Evolutionary conservation across 306 rosid genomes (phyloP), one percentile per base, ranked within the genome.

Genomic region (Medicago lupulina): DNA sequence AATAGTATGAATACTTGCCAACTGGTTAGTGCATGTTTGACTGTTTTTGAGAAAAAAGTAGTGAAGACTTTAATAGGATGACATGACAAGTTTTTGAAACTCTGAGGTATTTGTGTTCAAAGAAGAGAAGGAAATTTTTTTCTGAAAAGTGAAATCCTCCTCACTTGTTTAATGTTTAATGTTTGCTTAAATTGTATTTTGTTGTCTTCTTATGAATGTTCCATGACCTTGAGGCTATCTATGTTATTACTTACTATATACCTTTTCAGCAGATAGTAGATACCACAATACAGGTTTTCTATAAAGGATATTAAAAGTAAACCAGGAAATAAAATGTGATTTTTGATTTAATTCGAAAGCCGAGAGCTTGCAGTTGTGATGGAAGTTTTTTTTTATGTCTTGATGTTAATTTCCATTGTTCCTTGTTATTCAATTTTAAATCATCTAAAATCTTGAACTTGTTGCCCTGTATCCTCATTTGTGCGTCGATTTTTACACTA

Each of bases 181-280:
- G 63, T 9, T 67, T 53, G 63, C 13, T 67, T 53, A 49, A 51
- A 25, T 25, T 82, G 69, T 43, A 44, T 19, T 59, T 59, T 39
- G 36, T 23, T 17, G 40, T n/a, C n/a, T n/a, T 18, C 19, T 19
- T 71, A 70, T 63, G 54, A 71, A 70, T 64, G 41, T 53, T 19
- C 28, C 70, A 3, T 70, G 69, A 14, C 43, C 13, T 63, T 62
- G 63, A 41, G 55, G 57, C 43, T n/a, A 19, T 54, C 19, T 44
- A 9, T 64, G 13, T 55, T 54, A 17, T 46, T 7, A 8, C 69
- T 15, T n/a, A 2, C 19, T 15, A 8, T 13, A 50, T 8, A 41
- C 23, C 10, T 16, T n/a, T 64, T 38, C 71, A 3, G n/a, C n/a
- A n/a, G n/a, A n/a, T n/a, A 47, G 3, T 51, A n/a, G 21, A 51